These are phyloP conservation scores for Trametes hirsuta DNA, from an alignment of 1,284 basidiomycete genomes.

Conservation along the genomic window DNA sequence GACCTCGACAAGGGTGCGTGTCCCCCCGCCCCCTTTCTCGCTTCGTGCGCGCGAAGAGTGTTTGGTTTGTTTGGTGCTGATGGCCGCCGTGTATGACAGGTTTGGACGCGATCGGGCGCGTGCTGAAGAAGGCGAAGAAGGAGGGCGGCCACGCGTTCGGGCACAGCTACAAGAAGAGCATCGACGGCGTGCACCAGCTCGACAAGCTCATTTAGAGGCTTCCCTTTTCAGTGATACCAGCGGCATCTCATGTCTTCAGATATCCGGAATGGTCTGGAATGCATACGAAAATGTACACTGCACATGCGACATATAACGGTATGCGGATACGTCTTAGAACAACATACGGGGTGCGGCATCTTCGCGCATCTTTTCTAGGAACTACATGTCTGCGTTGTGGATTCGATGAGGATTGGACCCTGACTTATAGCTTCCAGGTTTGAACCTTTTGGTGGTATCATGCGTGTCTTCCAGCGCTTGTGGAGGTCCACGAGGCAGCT, in stretches of 20 bases:
- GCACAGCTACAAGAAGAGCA: conserved; percentile 66
- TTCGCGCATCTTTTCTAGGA: no score
- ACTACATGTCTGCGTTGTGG: no score
- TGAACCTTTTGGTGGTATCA: no score
- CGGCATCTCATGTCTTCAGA: no score
- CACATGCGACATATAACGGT: not conserved
- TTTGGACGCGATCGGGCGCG: conserved; percentile 82
- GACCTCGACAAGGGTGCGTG: conserved; percentile 77
- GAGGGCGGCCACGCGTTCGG: conserved; percentile 64
- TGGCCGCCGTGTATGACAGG: conserved; percentile 42
- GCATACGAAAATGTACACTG: not conserved
- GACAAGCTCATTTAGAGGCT: conserved; percentile 20
- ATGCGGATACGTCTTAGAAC: not conserved
- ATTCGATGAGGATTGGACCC: no score
- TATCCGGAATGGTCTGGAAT: not conserved
- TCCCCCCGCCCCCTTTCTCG: conserved; percentile 2
- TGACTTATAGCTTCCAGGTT: no score
- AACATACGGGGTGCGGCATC: not conserved
- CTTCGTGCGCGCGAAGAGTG: not conserved
- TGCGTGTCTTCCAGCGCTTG: no score
- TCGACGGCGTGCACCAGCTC: conserved; percentile 39
- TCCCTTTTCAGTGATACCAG: not conserved
- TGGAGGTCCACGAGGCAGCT: no score
- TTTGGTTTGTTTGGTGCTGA: not conserved
- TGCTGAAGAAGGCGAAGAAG: conserved; percentile 72